Evolutionary conservation across 371 early-diverging fungal genomes (phyloP), one percentile per base, ranked within the genome.

Genomic region (Rhizopus sp.): DNA sequence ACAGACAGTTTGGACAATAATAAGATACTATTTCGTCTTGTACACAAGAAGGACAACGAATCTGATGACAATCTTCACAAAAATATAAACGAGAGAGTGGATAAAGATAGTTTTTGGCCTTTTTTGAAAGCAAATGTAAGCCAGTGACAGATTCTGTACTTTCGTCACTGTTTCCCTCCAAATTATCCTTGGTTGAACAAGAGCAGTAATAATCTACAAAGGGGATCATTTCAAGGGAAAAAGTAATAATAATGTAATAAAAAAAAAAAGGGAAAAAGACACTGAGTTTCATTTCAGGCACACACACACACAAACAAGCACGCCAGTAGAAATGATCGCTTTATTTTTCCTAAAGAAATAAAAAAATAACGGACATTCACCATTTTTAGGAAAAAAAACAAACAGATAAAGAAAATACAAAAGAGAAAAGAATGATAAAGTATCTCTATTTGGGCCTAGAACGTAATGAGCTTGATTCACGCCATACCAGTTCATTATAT

Each of bases 1-100:
- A 97, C 53, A 95, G 82, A 61, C 96, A 97, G 66, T 92, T 94
- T 7, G 97, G 95, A 68, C 97, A 97, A 66, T 90, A 96, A 72
- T 93, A 95, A 45, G 89, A 91, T 5, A 89, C 87, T 6, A 93
- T 87, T 63, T 95, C 94, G 55, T 91, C 91, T 60, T 87, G 80
- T 2, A 91, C 82, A 65, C 97, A 97, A 12, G 79, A 81, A 33
- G 87, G 79, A 71, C 97, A 96, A 31, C 89, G 78, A 35, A 94
- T 75, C 44, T 86, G 82, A 59, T 86, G 83, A 71, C 95, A 96
- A 60, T 89, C 85, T 58, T 90, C 88, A 68, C 97, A 96, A 70
- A 88, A 95, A 72, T 92, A 94, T 34, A 95, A 78, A 23, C 86
- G 81, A 6, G 88, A 84, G 42, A 95, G 61, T 17, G 90, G 80